phyloP scores from a whole-genome alignment of 164 flowering plant species.

The Euptelea pleiosperma region DNA sequence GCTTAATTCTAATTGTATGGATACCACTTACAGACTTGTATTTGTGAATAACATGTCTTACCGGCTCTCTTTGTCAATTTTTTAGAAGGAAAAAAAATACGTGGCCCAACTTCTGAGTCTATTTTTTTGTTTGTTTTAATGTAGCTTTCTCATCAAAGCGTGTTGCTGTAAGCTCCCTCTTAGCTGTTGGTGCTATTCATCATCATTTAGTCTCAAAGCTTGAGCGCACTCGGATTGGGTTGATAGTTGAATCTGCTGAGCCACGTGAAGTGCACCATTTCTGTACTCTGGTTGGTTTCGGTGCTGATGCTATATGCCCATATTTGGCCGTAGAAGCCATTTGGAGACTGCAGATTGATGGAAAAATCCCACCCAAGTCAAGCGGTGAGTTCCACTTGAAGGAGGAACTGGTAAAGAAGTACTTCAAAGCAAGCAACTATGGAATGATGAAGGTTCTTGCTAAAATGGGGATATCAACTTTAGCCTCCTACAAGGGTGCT shows the following conservation, averaged over 20 bases:
- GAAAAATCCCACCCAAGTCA: constrained; percentile 86
- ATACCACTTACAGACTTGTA: too few species aligned
- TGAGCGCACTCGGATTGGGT: constrained; percentile 86
- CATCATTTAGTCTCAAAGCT: constrained; percentile 86
- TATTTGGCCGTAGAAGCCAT: constrained; percentile 91
- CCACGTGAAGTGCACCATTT: constrained; percentile 99
- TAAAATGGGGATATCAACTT: constrained; percentile 98
- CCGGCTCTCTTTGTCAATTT: too few species aligned
- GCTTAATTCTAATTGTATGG: too few species aligned
- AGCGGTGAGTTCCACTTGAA: constrained; percentile 71
- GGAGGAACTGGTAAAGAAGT: constrained; percentile 82
- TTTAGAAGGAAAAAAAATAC: too few species aligned
- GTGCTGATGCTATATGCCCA: constrained; percentile 98
- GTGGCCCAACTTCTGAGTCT: neutral
- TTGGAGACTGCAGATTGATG: constrained; percentile 94
- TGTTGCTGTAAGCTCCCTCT: constrained; percentile 93
- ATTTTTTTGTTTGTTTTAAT: constrained; percentile 15
- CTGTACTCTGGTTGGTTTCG: constrained; percentile 97
- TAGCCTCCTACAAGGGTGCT: constrained; percentile 99
- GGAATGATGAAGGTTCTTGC: constrained; percentile 99
- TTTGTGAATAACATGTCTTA: too few species aligned
- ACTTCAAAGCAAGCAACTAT: constrained; percentile 89
- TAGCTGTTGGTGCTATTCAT: constrained; percentile 98
- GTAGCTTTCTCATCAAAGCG: constrained; percentile 85
- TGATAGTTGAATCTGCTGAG: constrained; percentile 94